These are phyloP conservation scores for Aureobasidium lini DNA, from an alignment of 2,329 filamentous ascomycete genomes.

Conservation along the genomic window DNA sequence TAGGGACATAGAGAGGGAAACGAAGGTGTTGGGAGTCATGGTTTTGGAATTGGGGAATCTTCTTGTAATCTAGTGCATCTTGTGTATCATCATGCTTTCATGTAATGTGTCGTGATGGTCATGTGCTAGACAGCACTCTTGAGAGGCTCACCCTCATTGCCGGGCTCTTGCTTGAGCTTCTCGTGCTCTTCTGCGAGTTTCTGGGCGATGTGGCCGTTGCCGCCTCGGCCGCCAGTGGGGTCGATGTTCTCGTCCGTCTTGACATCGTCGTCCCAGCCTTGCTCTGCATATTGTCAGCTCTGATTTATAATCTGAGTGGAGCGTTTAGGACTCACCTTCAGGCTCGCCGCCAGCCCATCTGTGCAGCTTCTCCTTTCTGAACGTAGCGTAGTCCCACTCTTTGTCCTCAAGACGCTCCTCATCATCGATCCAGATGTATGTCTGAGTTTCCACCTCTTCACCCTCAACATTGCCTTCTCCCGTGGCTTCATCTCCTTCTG, in stretches of 20 bases:
- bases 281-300: not conserved
- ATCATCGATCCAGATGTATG: slow-evolving; percentile 45
- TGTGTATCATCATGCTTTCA: not conserved
- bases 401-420: slow-evolving; percentile 52
- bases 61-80: not conserved
- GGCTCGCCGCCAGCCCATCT: slow-evolving; percentile 48
- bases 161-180: slow-evolving; percentile 15
- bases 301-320: too few species aligned
- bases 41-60: not conserved
- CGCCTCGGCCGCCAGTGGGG: slow-evolving; percentile 36
- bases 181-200: slow-evolving; percentile 27
- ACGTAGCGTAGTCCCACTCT: slow-evolving; percentile 87
- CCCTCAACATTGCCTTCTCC: slow-evolving; percentile 28
- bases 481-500: slow-evolving; percentile 21
- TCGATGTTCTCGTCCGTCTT: slow-evolving; percentile 27
- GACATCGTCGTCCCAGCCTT: slow-evolving; percentile 30
- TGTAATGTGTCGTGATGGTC: not conserved
- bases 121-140: slow-evolving; percentile 27
- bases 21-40: not conserved
- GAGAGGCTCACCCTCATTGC: slow-evolving; percentile 18
- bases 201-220: slow-evolving; percentile 34
- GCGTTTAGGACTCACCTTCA: not conserved
- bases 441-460: slow-evolving; percentile 38
- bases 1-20: too few species aligned
- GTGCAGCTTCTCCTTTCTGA: slow-evolving; percentile 65